Base-by-base conservation (phyloP, 768 basidiomycete species). In the Lactifluus subvellereus region DNA sequence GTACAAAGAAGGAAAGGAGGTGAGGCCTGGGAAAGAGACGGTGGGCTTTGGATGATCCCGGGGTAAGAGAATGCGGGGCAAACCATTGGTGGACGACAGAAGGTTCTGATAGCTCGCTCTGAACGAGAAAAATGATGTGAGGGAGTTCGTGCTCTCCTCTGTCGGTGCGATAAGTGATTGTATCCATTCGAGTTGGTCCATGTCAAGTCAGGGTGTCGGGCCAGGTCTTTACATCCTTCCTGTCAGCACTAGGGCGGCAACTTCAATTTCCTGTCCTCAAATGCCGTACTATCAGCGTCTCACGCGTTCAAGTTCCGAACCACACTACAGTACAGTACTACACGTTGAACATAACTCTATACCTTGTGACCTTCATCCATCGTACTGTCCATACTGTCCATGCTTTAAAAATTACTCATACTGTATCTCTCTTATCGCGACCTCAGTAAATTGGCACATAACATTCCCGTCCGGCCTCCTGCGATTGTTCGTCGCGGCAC, bases 31-130 rank as follows among this genome's bases (percentile, higher is more conserved):
- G 66, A 4, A 50, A 16, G 32, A 48, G 45, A 48, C 30, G 64
- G 67, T 57, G 52, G 69, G 59, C 72, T 75, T 51, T 43, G 73
- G 73, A 75, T 71, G 66, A 63, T 54, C 33, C 33, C n/a, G 51
- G 57, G 40, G 42, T 59, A 43, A 42, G 14, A 40, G 27, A 18
- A 32, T 16, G 35, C n/a, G 54, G 50, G 30, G 77, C 92, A 69
- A 60, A 97, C 97, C 97, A 99, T 69, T 94, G 90, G 72, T 94
- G 85, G 7, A 93, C 86, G 57, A 96, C 92, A 75, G 94, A 98
- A 49, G 96, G 96, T 74, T 98, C 95, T 67, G 89, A 92, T 70
- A 98, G 84, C 76, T 97, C 94, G 70, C 81, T 87, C 77, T 95
- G 89, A 4, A 96, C 89, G 62, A 98, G 82, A 20, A 81, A 79